Base-by-base conservation (phyloP, 257 asterid genomes). In the Solanum pinnatisectum region DNA sequence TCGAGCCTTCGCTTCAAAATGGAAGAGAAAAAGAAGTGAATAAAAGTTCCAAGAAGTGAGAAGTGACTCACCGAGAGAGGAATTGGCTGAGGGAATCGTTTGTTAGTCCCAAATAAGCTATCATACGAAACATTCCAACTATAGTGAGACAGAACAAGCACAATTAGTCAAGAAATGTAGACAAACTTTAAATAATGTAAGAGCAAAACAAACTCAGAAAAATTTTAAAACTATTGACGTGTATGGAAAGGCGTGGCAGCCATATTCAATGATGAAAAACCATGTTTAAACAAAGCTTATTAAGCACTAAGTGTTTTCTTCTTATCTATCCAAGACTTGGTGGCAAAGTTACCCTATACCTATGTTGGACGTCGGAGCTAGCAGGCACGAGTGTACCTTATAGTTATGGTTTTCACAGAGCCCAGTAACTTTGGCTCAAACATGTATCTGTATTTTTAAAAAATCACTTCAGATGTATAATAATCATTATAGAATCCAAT, bases 101-200 rank as follows among this genome's bases (percentile, higher is more conserved):
- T 95, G 94, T 92, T 93, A 23, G 96, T 93, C 65, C 94, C 96
- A 83, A 95, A 90, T 83, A 93, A 89, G 90, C 92, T 91, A 32
- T 94, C 98, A 23, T 93, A 94, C 46, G 92, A 91, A 23, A 94
- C 94, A 73, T 93, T 91, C 97, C 98, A 95, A 87, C 98, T 94
- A 81, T 63, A 88, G 42, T 14, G 27, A 70, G 72, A 46, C 39
- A 73, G n/a, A 49, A 44, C 36, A 72, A 78, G 70, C 67, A 73
- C 18, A 46, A 49, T 73, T 52, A 49, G 49, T 5, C 87, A 74
- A 72, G 33, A 37, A 78, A 70, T 6, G n/a, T 76, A 49, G 37
- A 63, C 8, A 32, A 84, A 14, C 59, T 2, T 59, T 23, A 40
- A 52, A 52, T 63, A 9, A 76, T 40, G 78, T 25, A 32, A 81